Evolutionary conservation across 164 flowering plant genomes (phyloP).

Genomic region (Berberis thunbergii): DNA sequence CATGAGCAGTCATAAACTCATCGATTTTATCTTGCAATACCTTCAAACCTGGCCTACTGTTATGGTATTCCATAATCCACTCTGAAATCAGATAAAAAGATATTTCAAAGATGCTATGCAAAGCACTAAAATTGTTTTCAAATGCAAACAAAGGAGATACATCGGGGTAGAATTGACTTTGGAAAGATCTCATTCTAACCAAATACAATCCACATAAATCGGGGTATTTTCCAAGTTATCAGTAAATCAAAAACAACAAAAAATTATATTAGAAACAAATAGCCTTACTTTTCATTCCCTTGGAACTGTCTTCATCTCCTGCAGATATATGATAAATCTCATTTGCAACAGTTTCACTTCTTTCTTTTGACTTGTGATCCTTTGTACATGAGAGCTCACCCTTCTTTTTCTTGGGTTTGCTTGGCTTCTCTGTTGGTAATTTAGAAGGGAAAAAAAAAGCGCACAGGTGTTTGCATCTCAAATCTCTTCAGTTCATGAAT

Average conservation of each 20-base stretch:
- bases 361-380: constrained; percentile 14
- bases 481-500: too few relatives aligned
- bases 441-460: too few relatives aligned
- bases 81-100: constrained; percentile 31
- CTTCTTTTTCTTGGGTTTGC: constrained; percentile 21
- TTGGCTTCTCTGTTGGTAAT: too few relatives aligned
- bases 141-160: not conserved
- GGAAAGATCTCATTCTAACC: too few relatives aligned
- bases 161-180: not conserved
- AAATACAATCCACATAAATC: not conserved
- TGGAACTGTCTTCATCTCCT: constrained; percentile 65
- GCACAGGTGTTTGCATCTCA: too few relatives aligned
- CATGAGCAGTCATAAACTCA: constrained; percentile 63
- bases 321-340: constrained; percentile 66
- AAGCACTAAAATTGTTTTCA: not conserved
- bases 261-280: not conserved
- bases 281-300: constrained; percentile 86
- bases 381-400: constrained; percentile 11
- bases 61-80: constrained; percentile 71
- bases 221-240: not conserved
- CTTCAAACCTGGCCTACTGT: constrained; percentile 64
- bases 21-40: constrained; percentile 67
- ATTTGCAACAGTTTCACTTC: constrained; percentile 17
- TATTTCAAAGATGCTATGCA: not conserved
- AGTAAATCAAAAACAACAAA: too few relatives aligned